Base-by-base conservation (phyloP, 306 rosid species). In the Gastrolobium villosum region DNA sequence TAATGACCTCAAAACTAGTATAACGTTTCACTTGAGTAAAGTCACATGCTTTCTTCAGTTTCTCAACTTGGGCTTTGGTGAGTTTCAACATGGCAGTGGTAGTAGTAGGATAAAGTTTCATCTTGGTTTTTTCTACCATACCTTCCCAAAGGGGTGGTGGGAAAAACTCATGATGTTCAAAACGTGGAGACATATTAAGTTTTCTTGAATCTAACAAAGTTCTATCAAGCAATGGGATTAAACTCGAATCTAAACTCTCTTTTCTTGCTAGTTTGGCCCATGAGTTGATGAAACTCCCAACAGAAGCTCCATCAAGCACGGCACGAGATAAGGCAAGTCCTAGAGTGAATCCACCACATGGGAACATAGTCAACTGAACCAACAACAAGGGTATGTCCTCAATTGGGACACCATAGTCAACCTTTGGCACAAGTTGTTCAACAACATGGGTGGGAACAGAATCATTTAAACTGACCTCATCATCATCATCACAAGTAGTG, bases 211-310 rank as follows among this genome's bases (percentile, higher is more conserved):
- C 78, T 11, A 86, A 52, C 56, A 64, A 0, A 1, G 59, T 44
- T 65, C 84, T 74, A 75, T 82, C 84, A 3, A 36, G 60, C 11
- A 54, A 4, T 1, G 89, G 86, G 13, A 57, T 2, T 8, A 75
- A 70, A 8, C 1, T 36, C 1, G 48, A 10, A 35, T 64, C 59
- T 1, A 85, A 3, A 5, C 2, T 13, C 43, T 69, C 77, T 2
- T 82, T 80, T 28, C 80, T 72, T 0, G 79, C 84, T 3, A 85
- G 3, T 41, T 41, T 85, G 3, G 82, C 81, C 88, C 89, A 85
- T 0, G 80, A 30, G 14, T 5, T 75, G 46, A 79, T 28, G 50
- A 85, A 85, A 1, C 15, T 39, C 5, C 39, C 15, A 11, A 44
- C 60, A 1, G 78, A 31, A 0, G 66, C 1, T 10, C 89, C 89